A percentile compares a stretch with the other conserved stretches of the same genome.
phyloP scores from a whole-genome alignment of 1,139 yeast species.

The Geotrichum fermentans region DNA sequence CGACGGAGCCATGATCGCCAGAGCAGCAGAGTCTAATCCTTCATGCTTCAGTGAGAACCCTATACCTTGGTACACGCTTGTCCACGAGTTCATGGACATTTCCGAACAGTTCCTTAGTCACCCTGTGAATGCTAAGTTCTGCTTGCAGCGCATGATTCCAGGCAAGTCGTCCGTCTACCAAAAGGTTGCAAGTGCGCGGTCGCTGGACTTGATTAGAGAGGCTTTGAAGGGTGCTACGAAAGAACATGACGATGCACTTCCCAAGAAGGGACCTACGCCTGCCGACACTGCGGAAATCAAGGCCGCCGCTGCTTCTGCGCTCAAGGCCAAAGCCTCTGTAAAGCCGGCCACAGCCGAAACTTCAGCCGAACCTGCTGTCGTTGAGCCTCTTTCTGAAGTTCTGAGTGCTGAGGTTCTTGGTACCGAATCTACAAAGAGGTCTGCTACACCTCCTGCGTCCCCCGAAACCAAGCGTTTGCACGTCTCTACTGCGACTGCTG shows the following conservation, averaged over 20 bases:
- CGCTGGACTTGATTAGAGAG: conserved; percentile 41
- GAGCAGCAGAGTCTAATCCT: conserved; percentile 82
- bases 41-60: conserved; percentile 51
- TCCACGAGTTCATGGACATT: conserved; percentile 52
- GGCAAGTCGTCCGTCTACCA: conserved; percentile 66
- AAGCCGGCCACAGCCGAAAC: not conserved
- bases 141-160: conserved; percentile 72
- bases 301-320: not conserved
- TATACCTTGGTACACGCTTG: conserved; percentile 51
- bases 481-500: not conserved
- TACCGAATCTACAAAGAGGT: not conserved
- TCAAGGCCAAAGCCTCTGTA: not conserved
- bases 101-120: conserved; percentile 57
- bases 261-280: conserved; percentile 9
- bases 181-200: conserved; percentile 52
- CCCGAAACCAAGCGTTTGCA: conserved; percentile 5
- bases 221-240: conserved; percentile 14
- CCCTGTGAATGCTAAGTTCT: conserved; percentile 70
- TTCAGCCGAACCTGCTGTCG: not conserved
- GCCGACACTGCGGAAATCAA: not conserved
- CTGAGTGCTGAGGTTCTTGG: not conserved
- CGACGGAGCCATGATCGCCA: conserved; percentile 90
- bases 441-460: conserved; percentile 1
- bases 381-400: not conserved
- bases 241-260: conserved; percentile 6